These are phyloP conservation scores for Phytophthora hibernalis DNA, from an alignment of 352 stramenopile species.

Conservation along the genomic window DNA sequence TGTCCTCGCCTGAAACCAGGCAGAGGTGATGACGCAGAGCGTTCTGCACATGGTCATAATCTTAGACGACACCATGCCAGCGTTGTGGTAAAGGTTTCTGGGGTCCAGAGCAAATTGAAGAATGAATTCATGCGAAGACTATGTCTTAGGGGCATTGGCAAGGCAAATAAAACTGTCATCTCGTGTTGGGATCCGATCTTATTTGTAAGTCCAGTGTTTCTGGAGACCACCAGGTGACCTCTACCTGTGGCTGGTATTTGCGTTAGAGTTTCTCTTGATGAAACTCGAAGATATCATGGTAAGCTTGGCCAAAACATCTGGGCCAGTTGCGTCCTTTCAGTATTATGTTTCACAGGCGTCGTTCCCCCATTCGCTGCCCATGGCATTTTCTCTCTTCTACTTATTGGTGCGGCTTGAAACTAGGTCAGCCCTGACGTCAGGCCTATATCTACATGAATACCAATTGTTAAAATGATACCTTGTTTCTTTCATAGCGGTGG, in stretches of 20 bases:
- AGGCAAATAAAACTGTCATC: neutral
- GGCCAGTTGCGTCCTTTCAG: neutral
- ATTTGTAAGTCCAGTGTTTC: neutral
- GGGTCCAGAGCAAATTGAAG: neutral
- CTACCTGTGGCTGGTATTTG: neutral
- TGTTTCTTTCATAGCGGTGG: too few species aligned
- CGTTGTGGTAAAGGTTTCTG: neutral
- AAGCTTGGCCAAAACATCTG: neutral
- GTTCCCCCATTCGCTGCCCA: too few species aligned
- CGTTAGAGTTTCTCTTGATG: neutral
- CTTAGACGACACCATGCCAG: neutral
- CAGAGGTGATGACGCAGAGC: slow-evolving; percentile 1
- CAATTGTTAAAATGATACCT: too few species aligned
- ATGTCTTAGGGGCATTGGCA: neutral
- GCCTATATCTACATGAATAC: too few species aligned
- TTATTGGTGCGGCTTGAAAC: too few species aligned
- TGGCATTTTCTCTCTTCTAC: too few species aligned
- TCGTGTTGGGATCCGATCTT: neutral
- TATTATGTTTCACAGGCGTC: neutral
- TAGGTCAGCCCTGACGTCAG: too few species aligned
- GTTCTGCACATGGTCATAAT: slow-evolving; percentile 16
- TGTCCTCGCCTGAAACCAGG: neutral
- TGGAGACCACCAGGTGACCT: neutral
- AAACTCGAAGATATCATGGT: neutral
- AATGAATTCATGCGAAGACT: neutral